These are phyloP conservation scores for Kockiozyma suomiensis DNA, from an alignment of 805 yeast genomes.

Conservation along the genomic window DNA sequence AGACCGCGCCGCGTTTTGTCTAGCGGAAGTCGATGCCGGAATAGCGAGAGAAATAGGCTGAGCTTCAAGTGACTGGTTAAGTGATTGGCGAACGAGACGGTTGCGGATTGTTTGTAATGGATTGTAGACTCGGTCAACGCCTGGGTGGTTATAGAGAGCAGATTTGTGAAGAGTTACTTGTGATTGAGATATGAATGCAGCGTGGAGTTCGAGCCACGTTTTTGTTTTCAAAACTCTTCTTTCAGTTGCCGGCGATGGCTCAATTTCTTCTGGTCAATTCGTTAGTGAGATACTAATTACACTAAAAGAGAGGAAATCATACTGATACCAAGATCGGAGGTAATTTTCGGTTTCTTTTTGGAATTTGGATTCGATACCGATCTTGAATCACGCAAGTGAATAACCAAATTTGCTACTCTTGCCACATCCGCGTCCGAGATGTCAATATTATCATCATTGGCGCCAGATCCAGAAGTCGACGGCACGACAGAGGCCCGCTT, in stretches of 20 bases:
- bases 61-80: slow-evolving; percentile 8
- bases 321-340: neutral
- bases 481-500: neutral
- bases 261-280: neutral
- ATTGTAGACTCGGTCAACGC: slow-evolving; percentile 35
- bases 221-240: slow-evolving; percentile 26
- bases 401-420: slow-evolving; percentile 24
- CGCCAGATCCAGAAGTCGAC: neutral
- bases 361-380: neutral
- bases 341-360: neutral
- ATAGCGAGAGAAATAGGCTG: slow-evolving; percentile 9
- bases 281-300: slow-evolving; percentile 2
- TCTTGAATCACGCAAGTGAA: slow-evolving; percentile 27
- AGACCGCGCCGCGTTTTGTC: slow-evolving; percentile 6
- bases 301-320: neutral
- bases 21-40: slow-evolving; percentile 27
- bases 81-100: slow-evolving; percentile 19
- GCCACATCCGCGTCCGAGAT: slow-evolving; percentile 28
- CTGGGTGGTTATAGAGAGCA: neutral
- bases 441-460: neutral
- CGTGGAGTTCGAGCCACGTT: slow-evolving; percentile 30
- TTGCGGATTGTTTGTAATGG: slow-evolving; percentile 34
- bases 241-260: slow-evolving; percentile 21
- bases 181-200: slow-evolving; percentile 17
- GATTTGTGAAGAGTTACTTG: slow-evolving; percentile 10